Conservation (phyloP, 2,329 filamentous ascomycete species). For the Fusarium buxicola region DNA sequence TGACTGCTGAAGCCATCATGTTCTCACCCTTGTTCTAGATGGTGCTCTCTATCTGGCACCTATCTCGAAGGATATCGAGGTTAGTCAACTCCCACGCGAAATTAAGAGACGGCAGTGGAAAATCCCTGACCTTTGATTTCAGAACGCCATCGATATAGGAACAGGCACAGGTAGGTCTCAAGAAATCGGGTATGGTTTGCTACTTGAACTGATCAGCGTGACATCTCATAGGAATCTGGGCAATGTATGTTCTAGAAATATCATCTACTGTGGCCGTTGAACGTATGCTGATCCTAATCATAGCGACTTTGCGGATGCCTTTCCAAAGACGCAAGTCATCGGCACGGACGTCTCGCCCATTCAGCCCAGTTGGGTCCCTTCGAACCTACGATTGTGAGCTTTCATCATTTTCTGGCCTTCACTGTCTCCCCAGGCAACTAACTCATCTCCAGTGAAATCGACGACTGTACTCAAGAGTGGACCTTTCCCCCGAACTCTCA, state of each 20-base stretch:
- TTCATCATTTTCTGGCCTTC: not conserved
- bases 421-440: not conserved
- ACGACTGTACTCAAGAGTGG: constrained; percentile 38
- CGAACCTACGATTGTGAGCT: constrained; percentile 27
- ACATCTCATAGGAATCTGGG: constrained; percentile 19
- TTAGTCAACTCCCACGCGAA: accelerated
- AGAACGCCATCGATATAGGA: constrained; percentile 30
- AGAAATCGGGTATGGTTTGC: accelerated
- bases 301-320: constrained; percentile 31
- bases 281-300: not conserved
- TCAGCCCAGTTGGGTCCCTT: constrained; percentile 28
- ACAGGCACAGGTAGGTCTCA: constrained; percentile 29
- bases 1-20: constrained; percentile 26
- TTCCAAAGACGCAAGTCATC: constrained; percentile 16
- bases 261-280: no score
- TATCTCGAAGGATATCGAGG: constrained; percentile 18
- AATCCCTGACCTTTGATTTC: accelerated
- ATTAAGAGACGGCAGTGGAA: not conserved
- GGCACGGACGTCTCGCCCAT: constrained; percentile 35
- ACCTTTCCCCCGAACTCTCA: constrained; percentile 24
- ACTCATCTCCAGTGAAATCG: constrained; percentile 17
- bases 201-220: accelerated
- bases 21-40: constrained; percentile 25
- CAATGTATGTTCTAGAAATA: constrained; percentile 12
- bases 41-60: constrained; percentile 22